Conservation (phyloP, 2,329 filamentous ascomycete genomes). For the Neopestalotiopsis rosae region DNA sequence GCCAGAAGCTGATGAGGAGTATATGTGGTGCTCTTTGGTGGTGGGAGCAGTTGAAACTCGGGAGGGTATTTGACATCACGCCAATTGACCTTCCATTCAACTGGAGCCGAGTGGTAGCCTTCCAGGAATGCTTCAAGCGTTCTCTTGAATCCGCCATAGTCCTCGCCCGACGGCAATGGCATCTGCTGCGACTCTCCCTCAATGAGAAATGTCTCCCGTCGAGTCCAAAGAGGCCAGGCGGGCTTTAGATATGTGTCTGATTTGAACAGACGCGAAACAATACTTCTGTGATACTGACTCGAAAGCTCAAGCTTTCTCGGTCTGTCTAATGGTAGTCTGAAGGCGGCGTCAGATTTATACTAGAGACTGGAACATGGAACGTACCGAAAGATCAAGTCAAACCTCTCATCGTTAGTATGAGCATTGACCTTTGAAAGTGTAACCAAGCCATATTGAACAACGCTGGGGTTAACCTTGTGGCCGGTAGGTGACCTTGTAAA, state of each 20-base stretch:
- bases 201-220: slow-evolving; percentile 56
- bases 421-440: slow-evolving; percentile 57
- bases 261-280: slow-evolving; percentile 59
- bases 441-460: slow-evolving; percentile 57
- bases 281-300: slow-evolving; percentile 58
- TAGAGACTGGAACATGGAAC: slow-evolving; percentile 20
- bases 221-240: slow-evolving; percentile 63
- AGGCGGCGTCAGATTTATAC: slow-evolving; percentile 16
- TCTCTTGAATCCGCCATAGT: slow-evolving; percentile 59
- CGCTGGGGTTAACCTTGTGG: slow-evolving; percentile 52
- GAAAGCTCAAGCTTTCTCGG: slow-evolving; percentile 56
- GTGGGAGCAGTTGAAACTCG: slow-evolving; percentile 57
- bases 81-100: slow-evolving; percentile 59
- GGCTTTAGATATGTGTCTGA: slow-evolving; percentile 62
- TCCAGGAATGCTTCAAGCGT: slow-evolving; percentile 61
- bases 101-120: slow-evolving; percentile 54
- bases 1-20: slow-evolving; percentile 59
- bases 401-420: slow-evolving; percentile 60
- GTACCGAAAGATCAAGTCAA: slow-evolving; percentile 60
- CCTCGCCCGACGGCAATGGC: slow-evolving; percentile 59
- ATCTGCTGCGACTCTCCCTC: slow-evolving; percentile 57
- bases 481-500: slow-evolving; percentile 51
- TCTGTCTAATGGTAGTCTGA: slow-evolving; percentile 47
- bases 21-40: slow-evolving; percentile 45
- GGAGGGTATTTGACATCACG: slow-evolving; percentile 49